phyloP scores from a whole-genome alignment of 2,329 filamentous ascomycete genomes.

The Exserohilum turcica region DNA sequence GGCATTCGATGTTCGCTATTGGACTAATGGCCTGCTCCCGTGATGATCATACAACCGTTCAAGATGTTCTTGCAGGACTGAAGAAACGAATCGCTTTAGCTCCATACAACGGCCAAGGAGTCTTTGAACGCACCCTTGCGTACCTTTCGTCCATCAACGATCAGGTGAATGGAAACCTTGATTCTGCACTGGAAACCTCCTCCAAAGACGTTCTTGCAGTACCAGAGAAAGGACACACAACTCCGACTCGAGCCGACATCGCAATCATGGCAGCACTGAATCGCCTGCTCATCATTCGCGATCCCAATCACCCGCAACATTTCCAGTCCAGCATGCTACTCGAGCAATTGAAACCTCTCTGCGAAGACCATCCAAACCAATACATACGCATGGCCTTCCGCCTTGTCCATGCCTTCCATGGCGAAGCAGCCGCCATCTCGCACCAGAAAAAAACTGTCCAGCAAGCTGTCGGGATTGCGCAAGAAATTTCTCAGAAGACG shows the following conservation, averaged over 20 bases:
- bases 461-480: constrained; percentile 56
- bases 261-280: constrained; percentile 56
- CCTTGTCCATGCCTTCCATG: constrained; percentile 70
- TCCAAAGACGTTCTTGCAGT: constrained; percentile 65
- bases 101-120: constrained; percentile 48
- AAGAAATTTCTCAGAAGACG: constrained; percentile 70
- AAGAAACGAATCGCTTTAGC: constrained; percentile 45
- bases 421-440: constrained; percentile 69
- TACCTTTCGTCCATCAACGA: constrained; percentile 78
- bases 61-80: constrained; percentile 5
- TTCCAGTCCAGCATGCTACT: constrained; percentile 64
- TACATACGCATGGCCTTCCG: constrained; percentile 80
- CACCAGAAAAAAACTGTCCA: constrained; percentile 80
- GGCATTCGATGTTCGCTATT: constrained; percentile 72
- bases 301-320: constrained; percentile 52
- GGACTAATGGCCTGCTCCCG: constrained; percentile 72
- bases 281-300: constrained; percentile 54
- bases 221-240: constrained; percentile 29
- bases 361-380: constrained; percentile 70
- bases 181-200: constrained; percentile 71
- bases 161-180: constrained; percentile 76
- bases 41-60: constrained; percentile 66
- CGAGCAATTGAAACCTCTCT: constrained; percentile 69
- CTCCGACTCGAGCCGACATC: constrained; percentile 48
- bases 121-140: constrained; percentile 60